phyloP scores from a whole-genome alignment of 306 rosid genomes.

The Purshia tridentata region DNA sequence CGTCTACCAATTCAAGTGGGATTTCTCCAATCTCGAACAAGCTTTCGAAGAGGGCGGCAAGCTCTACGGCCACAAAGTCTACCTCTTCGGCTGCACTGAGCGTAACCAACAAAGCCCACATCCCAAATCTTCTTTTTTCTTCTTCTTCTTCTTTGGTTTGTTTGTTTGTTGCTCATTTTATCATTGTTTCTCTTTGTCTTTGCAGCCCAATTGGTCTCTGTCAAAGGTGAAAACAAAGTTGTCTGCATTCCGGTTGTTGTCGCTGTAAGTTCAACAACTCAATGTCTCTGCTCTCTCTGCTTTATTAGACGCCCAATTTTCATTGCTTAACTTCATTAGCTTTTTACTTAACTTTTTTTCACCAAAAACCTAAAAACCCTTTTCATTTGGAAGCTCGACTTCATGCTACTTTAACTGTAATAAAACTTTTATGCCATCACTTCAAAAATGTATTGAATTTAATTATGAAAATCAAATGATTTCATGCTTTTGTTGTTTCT shows the following conservation, averaged over 20 bases:
- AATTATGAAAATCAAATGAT: too few relatives aligned
- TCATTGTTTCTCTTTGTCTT: slow-evolving; percentile 14
- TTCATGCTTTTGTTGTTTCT: not conserved
- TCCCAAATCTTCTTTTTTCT: slow-evolving; percentile 14
- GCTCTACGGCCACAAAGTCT: slow-evolving; percentile 59
- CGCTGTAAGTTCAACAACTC: slow-evolving; percentile 52
- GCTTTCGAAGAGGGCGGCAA: slow-evolving; percentile 80
- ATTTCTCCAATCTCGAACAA: slow-evolving; percentile 50
- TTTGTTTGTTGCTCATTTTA: not conserved
- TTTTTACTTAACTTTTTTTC: not conserved
- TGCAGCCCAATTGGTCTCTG: slow-evolving; percentile 77
- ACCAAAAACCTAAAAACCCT: not conserved
- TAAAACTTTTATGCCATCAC: not conserved
- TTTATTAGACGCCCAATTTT: not conserved
- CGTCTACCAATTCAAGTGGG: slow-evolving; percentile 44
- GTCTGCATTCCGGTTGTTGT: slow-evolving; percentile 78
- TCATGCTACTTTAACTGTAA: not conserved
- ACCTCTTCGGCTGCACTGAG: slow-evolving; percentile 80
- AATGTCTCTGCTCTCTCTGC: not conserved
- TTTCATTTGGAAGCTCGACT: not conserved
- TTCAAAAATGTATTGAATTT: not conserved
- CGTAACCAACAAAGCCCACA: not conserved
- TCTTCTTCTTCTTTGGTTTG: not conserved
- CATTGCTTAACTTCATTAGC: not conserved
- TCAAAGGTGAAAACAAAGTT: slow-evolving; percentile 66